Base-by-base conservation (phyloP, 352 stramenopile species). In the Aphanomyces cochlioides region DNA sequence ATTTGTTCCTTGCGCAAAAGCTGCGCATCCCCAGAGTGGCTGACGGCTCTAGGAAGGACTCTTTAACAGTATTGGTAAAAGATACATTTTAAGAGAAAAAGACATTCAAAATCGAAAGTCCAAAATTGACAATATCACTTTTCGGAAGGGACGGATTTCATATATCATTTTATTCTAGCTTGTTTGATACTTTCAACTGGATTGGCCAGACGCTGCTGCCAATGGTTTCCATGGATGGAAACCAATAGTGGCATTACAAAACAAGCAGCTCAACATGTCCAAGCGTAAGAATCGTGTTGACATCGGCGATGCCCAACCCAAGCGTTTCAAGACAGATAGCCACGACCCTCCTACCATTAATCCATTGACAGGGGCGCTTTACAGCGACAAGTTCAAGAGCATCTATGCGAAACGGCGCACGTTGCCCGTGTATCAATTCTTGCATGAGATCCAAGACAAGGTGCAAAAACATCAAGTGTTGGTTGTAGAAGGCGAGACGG, bases 401-500 rank as follows among this genome's bases (percentile, higher is more conserved):
- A 69, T 98, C 8, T 77, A 88, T 71, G 98, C 78, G 87, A 98
- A 76, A 79, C 96, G 40, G 68, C 97, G 10, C 75, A 97, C 47
- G 67, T 97, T 15, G 84, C 96, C 10, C 87, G 87, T 79, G 66
- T 73, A 66, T 43, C 71, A 64, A 34, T 54, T 59, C 53, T 64
- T 75, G 12, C 38, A 75, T 2, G 43, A 73, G 34, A 59, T 79
- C 40, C 54, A 69, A 38, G 50, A 57, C 39, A 72, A 69, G 21
- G 91, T 88, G 38, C 77, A 90, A 54, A 85, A 92, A 59, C 88
- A 98, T 78, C 91, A 92, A 67, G 95, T 99, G 34, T 87, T 99
- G 43, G 96, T 99, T 13, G 93, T 99, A 17, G 97, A 99, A 73
- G 98, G 97, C 74, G 97, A 99, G 78, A 99, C 97, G 7, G 98